A percentile compares a stretch with the other conserved stretches of the same genome.
phyloP scores from a whole-genome alignment of 2,329 filamentous ascomycete genomes.

The Colletotrichum coccodes region DNA sequence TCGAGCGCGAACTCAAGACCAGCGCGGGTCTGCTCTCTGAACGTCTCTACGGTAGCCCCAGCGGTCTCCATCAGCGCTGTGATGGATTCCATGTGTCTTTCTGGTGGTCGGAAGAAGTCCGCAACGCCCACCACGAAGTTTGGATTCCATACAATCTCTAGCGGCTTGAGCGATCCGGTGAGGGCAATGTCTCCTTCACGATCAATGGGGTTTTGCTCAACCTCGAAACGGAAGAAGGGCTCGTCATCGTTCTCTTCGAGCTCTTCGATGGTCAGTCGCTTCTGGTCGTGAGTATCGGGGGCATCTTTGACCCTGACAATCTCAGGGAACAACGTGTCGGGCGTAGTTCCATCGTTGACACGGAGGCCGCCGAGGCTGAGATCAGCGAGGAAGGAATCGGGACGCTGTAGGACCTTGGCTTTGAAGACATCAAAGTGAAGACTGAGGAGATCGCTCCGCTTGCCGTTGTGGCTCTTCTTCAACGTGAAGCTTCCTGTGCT shows the following conservation, averaged over 20 bases:
- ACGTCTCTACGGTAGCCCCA: slow-evolving; percentile 92
- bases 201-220: slow-evolving; percentile 96
- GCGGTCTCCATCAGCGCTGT: slow-evolving; percentile 94
- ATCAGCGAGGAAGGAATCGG: slow-evolving; percentile 90
- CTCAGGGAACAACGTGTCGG: slow-evolving; percentile 90
- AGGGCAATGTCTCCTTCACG: slow-evolving; percentile 91
- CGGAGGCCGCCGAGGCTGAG: slow-evolving; percentile 91
- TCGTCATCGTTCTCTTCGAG: slow-evolving; percentile 66
- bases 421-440: slow-evolving; percentile 95
- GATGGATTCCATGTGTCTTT: slow-evolving; percentile 98
- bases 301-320: slow-evolving; percentile 96
- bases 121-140: slow-evolving; percentile 90
- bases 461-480: slow-evolving; percentile 84
- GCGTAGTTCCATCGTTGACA: slow-evolving; percentile 94
- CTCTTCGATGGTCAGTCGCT: slow-evolving; percentile 63
- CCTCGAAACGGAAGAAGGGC: slow-evolving; percentile 89
- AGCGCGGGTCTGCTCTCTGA: slow-evolving; percentile 94
- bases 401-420: slow-evolving; percentile 87
- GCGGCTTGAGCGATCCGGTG: slow-evolving; percentile 89
- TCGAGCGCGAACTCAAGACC: slow-evolving; percentile 96
- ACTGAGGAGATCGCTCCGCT: slow-evolving; percentile 83
- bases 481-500: slow-evolving; percentile 96
- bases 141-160: slow-evolving; percentile 98
- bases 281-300: slow-evolving; percentile 59
- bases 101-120: slow-evolving; percentile 95